Conservation (phyloP, 1,284 basidiomycete species). For the Schizophyllum commune region DNA sequence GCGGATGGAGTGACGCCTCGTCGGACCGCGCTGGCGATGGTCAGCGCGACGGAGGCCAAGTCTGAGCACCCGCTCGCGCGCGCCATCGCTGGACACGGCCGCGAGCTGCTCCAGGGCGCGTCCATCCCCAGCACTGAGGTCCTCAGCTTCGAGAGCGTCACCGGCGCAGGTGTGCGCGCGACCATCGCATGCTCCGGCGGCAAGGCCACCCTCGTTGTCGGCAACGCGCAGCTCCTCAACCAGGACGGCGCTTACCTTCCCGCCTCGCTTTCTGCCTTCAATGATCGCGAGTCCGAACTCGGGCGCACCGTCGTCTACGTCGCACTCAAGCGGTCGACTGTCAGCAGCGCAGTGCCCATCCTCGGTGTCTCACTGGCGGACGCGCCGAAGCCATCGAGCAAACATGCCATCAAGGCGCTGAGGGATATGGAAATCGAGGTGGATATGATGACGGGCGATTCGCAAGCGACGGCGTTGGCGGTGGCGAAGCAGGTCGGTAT, state of each 20-base stretch:
- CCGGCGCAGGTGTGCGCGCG: constrained; percentile 86
- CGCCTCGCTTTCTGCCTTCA: constrained; percentile 51
- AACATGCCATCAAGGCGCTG: constrained; percentile 73
- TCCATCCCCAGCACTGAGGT: constrained; percentile 33
- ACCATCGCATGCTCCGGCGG: constrained; percentile 40
- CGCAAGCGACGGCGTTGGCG: constrained; percentile 73
- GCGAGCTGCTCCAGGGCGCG: constrained; percentile 49
- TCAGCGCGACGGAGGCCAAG: constrained; percentile 80
- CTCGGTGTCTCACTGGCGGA: constrained; percentile 79
- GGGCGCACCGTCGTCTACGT: constrained; percentile 86
- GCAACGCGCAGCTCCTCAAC: constrained; percentile 65
- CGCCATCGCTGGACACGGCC: constrained; percentile 80
- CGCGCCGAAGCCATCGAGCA: constrained; percentile 75
- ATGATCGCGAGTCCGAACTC: constrained; percentile 53
- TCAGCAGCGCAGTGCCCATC: constrained; percentile 38
- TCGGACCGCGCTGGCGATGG: constrained; percentile 68
- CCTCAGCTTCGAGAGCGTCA: constrained; percentile 76
- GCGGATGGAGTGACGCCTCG: constrained; percentile 56
- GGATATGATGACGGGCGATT: constrained; percentile 88
- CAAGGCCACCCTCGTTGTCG: constrained; percentile 60
- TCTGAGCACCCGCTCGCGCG: constrained; percentile 97
- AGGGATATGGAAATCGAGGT: constrained; percentile 86
- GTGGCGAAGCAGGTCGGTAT: constrained; percentile 88
- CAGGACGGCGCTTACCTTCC: constrained; percentile 46
- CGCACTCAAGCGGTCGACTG: constrained; percentile 42